Evolutionary conservation across 179 eudicot species (phyloP).

Genomic region (Nepenthes alata): DNA sequence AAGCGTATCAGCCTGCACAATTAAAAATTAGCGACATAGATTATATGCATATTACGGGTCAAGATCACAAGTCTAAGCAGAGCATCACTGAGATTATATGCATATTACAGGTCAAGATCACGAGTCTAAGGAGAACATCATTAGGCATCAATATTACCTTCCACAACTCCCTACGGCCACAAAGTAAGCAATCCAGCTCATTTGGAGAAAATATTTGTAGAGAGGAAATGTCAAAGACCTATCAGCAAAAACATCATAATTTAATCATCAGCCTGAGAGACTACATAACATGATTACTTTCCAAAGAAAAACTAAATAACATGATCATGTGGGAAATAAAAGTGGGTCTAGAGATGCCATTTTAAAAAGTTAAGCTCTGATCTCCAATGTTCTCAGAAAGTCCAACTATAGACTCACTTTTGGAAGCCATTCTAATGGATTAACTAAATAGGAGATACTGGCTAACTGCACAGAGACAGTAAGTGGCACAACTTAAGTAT

Average conservation of each 20-base stretch:
- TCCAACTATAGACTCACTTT: too few species aligned
- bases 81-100: too few species aligned
- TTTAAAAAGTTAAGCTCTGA: too few species aligned
- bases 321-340: too few species aligned
- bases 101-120: neutral
- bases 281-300: too few species aligned
- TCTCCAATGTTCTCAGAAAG: too few species aligned
- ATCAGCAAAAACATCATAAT: slow-evolving; percentile 7
- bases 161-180: slow-evolving; percentile 98
- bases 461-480: too few species aligned
- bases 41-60: neutral
- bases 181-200: slow-evolving; percentile 90
- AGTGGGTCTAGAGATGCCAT: too few species aligned
- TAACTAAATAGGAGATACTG: too few species aligned
- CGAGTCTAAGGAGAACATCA: neutral
- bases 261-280: neutral
- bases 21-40: neutral
- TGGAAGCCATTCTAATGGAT: too few species aligned
- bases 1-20: slow-evolving; percentile 73
- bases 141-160: slow-evolving; percentile 34
- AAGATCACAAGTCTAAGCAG: neutral
- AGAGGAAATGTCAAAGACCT: slow-evolving; percentile 83
- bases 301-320: too few species aligned
- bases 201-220: slow-evolving; percentile 85
- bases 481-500: too few species aligned